Base-by-base conservation (phyloP, 2,329 filamentous ascomycete species). In the Penicillium hesseltinei region DNA sequence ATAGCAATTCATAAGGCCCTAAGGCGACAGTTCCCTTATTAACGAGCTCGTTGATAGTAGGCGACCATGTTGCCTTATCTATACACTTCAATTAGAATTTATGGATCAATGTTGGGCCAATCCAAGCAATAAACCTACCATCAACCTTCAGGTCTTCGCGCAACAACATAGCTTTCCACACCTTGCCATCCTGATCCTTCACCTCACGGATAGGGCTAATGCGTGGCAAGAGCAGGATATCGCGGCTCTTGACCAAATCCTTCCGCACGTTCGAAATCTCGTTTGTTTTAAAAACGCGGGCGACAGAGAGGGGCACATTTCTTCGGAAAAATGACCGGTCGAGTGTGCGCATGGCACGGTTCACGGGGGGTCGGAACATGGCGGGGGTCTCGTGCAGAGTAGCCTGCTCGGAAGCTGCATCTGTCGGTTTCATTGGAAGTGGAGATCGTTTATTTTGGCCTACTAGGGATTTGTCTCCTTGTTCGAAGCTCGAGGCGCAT, bases 281-380 rank as follows among this genome's bases (percentile, higher is more conserved):
- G 65, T 85, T 88, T 59, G 84, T 84, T 70, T 94, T 89, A 62
- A 85, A 83, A 44, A 97, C 80, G 38, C 88, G 84, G 7, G 92
- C 93, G 3, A 92, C 92, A 9, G 91, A 84, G 25, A 93, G 80
- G 25, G 88, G 86, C 54, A 96, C 78, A 1, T 82, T 89, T 73
- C 88, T 91, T 51, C 84, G 81, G 78, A 97, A 97, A 62, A 95
- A 87, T 17, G 88, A 82, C 64, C 90, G 87, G 77, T 99, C 92
- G 62, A 99, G 85, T 49, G 84, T 83, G 70, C 87, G 87, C 79
- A 91, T 90, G 58, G 88, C 87, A 73, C 90, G 88, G 67, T 93
- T 88, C 58, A 92, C 81, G 25, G 92, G 92, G 46, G 92, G 91
- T 63, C 88, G 86, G 74, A 96, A 90, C 82, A 87, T 85, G 51